Base-by-base conservation (phyloP, 345 rosid genomes). In the Mallotus nudiflorus region DNA sequence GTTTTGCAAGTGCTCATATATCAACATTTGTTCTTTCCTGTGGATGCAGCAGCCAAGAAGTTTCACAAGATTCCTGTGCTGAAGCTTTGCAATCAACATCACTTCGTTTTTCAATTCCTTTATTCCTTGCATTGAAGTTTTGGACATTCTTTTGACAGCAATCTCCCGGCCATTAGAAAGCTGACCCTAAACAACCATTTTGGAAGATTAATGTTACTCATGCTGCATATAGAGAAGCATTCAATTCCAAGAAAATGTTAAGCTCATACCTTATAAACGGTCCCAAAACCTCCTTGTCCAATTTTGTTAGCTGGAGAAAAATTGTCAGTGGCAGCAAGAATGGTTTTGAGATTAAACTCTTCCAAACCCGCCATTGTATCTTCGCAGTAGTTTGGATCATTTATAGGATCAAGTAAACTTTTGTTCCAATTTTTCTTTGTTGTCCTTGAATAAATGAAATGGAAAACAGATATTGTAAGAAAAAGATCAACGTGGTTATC, bases 1-100 rank as follows among this genome's bases (percentile, higher is more conserved):
- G 79, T 91, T 89, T 3, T 85, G 85, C 65, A 91, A 81, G 70
- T 87, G 89, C 71, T 91, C 96, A 16, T 91, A 91, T 50, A 91
- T 84, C 62, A 91, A 80, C 85, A 91, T 91, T 82, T 78, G 80
- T 28, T 89, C 90, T 19, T 85, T 85, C 65, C 78, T 84, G 14
- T 73, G 73, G 10, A 83, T 83, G 70, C 91, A 89, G 39, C 48
- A 56, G 35, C 66, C 71, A 48, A 66, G 45, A 37, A 68, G 72
- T 18, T 24, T 55, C 0, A 69, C 73, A 20, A 60, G 73, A 48
- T 69, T 57, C 13, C n/a, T 69, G 51, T 70, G 67, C 10, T 70
- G 74, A 22, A 70, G 74, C 40, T 70, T 70, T 14, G 67, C 37
- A 20, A 70, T 70, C 40, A 70, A n/a, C 35, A n/a, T 9, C 4